Evolutionary conservation across 331 rosid species (phyloP), one percentile per base, ranked within the genome.

Genomic region (Quercus phellos): DNA sequence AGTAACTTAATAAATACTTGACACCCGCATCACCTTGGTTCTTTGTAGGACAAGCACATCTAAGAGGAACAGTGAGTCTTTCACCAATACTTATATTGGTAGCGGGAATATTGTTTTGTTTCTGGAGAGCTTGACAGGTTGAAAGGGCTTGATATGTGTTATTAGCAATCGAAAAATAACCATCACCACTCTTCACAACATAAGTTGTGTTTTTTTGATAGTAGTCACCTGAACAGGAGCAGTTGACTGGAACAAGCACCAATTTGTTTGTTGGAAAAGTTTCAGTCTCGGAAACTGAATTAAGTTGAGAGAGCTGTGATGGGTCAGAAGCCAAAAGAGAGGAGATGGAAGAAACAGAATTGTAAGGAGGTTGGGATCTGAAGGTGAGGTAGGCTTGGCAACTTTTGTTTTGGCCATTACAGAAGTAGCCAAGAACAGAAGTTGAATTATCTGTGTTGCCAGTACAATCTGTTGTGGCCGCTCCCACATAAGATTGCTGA

Each of bases 1-100:
- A 10, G 84, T 91, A 94, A 79, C 93, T 91, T 74, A 91, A 59
- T 0, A 91, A 84, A 75, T 86, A 91, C 46, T 74, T 88, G 32
- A 90, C 46, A 6, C 89, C 92, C 30, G 64, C 54, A 54, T 87
- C 81, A 30, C 82, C 85, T 85, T 92, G 98, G 34, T 84, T 91
- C 84, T 85, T 86, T 7, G 99, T 87, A 51, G 90, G 98, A 84
- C 99, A 92, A 85, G 98, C 98, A 72, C 99, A 94, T 87, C 97
- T 85, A 74, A 94, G 98, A 82, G 97, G 93, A 78, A 91, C 90
- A 26, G 1, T 56, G 34, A 94, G 64, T 26, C 22, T 67, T 11
- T 68, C 75, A 34, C 94, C 95, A 34, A 56, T 0, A 30, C 1
- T 13, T 27, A 90, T 0, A 32, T 29, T 7, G 24, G 46, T 14